Base-by-base conservation (phyloP, 345 rosid species). In the Eucalyptus sp. region DNA sequence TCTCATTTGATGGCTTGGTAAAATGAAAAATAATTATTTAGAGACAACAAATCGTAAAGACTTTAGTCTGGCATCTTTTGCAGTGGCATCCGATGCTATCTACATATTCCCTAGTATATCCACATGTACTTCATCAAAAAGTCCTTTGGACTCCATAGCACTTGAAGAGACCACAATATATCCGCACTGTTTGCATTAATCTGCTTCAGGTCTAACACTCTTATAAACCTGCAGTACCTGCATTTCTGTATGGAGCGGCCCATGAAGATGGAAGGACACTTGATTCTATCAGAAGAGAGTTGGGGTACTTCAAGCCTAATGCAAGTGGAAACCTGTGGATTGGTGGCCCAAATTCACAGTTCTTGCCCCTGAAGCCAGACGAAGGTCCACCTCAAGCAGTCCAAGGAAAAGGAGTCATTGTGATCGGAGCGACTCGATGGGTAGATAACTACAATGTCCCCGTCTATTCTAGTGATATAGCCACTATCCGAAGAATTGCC, bases 371-470 rank as follows among this genome's bases (percentile, higher is more conserved):
- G 89, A 92, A 91, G 90, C 99, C 98, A 89, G 97, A 95, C 50
- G 92, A 93, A 68, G 98, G 97, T 87, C 97, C 99, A 22, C 86
- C 86, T 56, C 94, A 88, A 92, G 94, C 92, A 87, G 92, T 88
- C 88, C 91, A 88, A 92, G 91, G 93, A 56, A 94, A 93, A 89
- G 99, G 98, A 17, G 95, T 95, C 49, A 88, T 95, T 56, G 92
- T 95, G 50, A 92, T 97, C 22, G 98, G 99, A 92, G 98, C 96
- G 14, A 94, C 96, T 31, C 89, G 54, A 76, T 97, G 98, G 98
- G 98, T 96, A 43, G 98, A 94, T 88, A 97, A 96, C 95, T 96
- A 94, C 91, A 97, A 97, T 56, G 91, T 95, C 90, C 99, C 99
- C 11, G 92, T 96, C 86, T 91, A 92, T 90, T 93, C 96, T 44